These are phyloP conservation scores for Ceratocystis lukuohia DNA, from an alignment of 2,329 filamentous ascomycete genomes.

Conservation along the genomic window DNA sequence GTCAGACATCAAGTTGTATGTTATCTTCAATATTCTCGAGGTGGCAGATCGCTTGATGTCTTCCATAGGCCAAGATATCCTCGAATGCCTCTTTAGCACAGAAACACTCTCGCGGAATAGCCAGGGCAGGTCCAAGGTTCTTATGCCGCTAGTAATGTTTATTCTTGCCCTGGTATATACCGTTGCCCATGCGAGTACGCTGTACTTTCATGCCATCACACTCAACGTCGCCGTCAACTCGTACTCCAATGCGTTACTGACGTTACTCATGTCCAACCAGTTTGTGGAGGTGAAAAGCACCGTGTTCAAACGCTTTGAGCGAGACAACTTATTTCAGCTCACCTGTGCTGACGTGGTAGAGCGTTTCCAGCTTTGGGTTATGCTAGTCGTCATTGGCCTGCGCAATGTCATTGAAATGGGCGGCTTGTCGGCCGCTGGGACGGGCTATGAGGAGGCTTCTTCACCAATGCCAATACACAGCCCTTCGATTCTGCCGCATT, in stretches of 20 bases:
- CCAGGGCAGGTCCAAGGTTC: slow-evolving; percentile 79
- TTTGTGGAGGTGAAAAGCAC: slow-evolving; percentile 98
- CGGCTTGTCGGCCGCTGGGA: slow-evolving; percentile 52
- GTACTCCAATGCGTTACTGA: slow-evolving; percentile 89
- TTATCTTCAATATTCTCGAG: slow-evolving; percentile 96
- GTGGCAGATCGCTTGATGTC: slow-evolving; percentile 81
- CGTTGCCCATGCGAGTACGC: slow-evolving; percentile 67
- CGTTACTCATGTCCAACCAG: slow-evolving; percentile 87
- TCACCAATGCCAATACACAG: slow-evolving; percentile 45
- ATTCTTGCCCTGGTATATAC: slow-evolving; percentile 76
- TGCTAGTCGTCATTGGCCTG: slow-evolving; percentile 90
- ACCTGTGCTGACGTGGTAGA: slow-evolving; percentile 96
- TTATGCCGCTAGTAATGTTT: slow-evolving; percentile 85
- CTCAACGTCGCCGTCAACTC: slow-evolving; percentile 97
- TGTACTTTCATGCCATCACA: slow-evolving; percentile 97
- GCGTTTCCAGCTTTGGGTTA: slow-evolving; percentile 93
- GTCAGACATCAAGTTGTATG: slow-evolving; percentile 93
- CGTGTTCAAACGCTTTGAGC: slow-evolving; percentile 97
- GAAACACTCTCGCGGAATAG: slow-evolving; percentile 82
- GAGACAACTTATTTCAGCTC: slow-evolving; percentile 91
- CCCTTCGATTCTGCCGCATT: slow-evolving; percentile 69
- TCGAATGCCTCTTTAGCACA: slow-evolving; percentile 87
- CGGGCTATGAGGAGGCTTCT: slow-evolving; percentile 3
- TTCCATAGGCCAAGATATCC: slow-evolving; percentile 85
- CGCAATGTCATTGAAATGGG: slow-evolving; percentile 95